Conservation (phyloP, 441 rosid genomes). For the Dalechampia spathulata region DNA sequence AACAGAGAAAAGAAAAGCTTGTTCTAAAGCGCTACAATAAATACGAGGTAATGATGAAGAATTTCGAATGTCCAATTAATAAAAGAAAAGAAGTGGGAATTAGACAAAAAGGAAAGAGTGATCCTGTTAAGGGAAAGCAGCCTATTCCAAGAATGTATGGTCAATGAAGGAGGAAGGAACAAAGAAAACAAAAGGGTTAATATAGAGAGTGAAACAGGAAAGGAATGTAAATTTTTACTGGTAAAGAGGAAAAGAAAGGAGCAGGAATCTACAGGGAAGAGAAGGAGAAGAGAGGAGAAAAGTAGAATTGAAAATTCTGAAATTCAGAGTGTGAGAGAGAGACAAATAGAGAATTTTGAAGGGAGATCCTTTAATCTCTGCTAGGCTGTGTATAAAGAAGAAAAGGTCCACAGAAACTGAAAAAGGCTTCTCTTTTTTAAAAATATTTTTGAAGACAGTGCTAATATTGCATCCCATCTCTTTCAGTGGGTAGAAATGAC, state of each 20-base stretch:
- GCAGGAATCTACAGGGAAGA: slow-evolving; percentile 7
- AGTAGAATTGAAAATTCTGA: neutral
- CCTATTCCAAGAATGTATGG: slow-evolving; percentile 5
- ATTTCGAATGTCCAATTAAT: slow-evolving; percentile 3
- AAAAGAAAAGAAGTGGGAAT: too few relatives aligned
- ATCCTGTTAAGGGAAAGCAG: too few relatives aligned
- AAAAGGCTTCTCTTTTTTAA: neutral
- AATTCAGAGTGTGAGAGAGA: slow-evolving; percentile 12
- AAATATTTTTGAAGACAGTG: slow-evolving; percentile 15
- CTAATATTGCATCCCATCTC: neutral
- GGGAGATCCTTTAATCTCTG: too few relatives aligned
- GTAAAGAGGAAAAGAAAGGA: neutral
- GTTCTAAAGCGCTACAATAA: neutral
- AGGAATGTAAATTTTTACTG: slow-evolving; percentile 22
- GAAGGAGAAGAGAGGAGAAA: neutral
- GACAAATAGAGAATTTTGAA: slow-evolving; percentile 29
- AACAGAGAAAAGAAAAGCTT: neutral
- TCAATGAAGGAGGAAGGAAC: neutral
- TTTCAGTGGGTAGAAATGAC: neutral
- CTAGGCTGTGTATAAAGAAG: too few relatives aligned
- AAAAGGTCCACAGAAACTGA: neutral
- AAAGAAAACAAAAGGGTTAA: slow-evolving; percentile 5
- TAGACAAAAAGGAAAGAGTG: too few relatives aligned
- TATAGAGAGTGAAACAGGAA: slow-evolving; percentile 11
- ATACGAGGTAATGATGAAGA: slow-evolving; percentile 1